Percentiles rank a stretch among this genome's conserved stretches.
Evolutionary conservation across 108 stramenopile species (phyloP).

Genomic region (Cylindrotheca closterium): DNA sequence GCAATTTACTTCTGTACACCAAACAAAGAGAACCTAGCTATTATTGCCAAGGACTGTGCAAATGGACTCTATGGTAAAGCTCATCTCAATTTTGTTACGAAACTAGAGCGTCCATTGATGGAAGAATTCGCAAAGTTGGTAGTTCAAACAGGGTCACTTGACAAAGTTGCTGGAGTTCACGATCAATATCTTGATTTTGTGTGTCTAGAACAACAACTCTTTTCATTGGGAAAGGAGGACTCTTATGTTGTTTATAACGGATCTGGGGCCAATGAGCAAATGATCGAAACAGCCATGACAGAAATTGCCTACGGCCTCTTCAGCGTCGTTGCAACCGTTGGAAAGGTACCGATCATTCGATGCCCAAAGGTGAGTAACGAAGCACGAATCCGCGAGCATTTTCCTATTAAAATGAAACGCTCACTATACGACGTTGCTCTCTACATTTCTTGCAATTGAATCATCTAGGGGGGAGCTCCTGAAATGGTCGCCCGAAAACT

Average conservation of each 20-base stretch:
- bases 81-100: slow-evolving; percentile 85
- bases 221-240: slow-evolving; percentile 76
- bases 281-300: slow-evolving; percentile 84
- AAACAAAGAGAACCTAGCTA: slow-evolving; percentile 86
- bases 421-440: not conserved
- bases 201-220: slow-evolving; percentile 86
- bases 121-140: slow-evolving; percentile 91
- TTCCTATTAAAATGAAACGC: not conserved
- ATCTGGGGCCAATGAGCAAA: slow-evolving; percentile 73
- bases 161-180: slow-evolving; percentile 76
- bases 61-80: slow-evolving; percentile 73
- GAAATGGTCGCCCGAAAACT: slow-evolving; percentile 96
- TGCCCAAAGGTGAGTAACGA: slow-evolving; percentile 68
- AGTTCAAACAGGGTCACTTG: slow-evolving; percentile 80
- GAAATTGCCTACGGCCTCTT: slow-evolving; percentile 88
- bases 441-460: not conserved
- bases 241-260: slow-evolving; percentile 89
- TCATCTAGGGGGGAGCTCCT: slow-evolving; percentile 81
- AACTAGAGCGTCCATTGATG: slow-evolving; percentile 89
- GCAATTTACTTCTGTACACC: slow-evolving; percentile 96
- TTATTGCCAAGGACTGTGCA: slow-evolving; percentile 88
- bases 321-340: slow-evolving; percentile 87
- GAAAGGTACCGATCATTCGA: slow-evolving; percentile 91
- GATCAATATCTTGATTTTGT: slow-evolving; percentile 96
- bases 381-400: not conserved